Evolutionary conservation across 257 asterid species (phyloP), one percentile per base, ranked within the genome.

Genomic region (Penstemon davidsonii): DNA sequence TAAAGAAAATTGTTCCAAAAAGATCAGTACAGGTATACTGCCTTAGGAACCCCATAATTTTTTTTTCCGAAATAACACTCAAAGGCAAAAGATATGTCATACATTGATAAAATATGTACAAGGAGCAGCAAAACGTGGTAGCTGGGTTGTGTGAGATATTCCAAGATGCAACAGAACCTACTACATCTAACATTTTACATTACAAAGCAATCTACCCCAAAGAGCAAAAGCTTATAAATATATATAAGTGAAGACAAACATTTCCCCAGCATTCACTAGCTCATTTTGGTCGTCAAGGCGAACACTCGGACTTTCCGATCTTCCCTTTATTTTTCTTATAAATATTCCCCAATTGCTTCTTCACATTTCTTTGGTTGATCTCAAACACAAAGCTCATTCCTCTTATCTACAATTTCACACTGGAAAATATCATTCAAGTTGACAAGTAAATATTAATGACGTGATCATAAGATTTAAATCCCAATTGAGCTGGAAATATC

Each of bases 331-430:
- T 67, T 64, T 78, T 81, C 78, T 39, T 66, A 65, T 64, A 47
- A 73, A 72, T 67, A 55, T 52, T 72, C 43, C 72, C 76, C 78
- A 78, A 61, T 81, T 82, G 79, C 79, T 78, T 80, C 84, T 60
- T 80, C 69, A 82, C 87, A 69, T 79, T 81, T 54, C 76, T 81
- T 67, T 77, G 82, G 78, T 88, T 88, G 70, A 81, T 81, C 78
- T 86, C 95, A 42, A 88, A 88, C 85, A 83, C 80, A 71, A 92
- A 87, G 67, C 88, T 74, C 97, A 83, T 89, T 67, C 87, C 95
- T 78, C 77, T 82, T 70, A 92, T 85, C 90, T 90, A 79, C 82
- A 78, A 71, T 54, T 47, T 8, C 74, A 76, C 25, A 19, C 15
- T 4, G 33, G 8, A 25, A 63, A 55, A 46, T 46, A 12, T 49